Evolutionary conservation across 108 stramenopile species (phyloP), one percentile per base, ranked within the genome.

Genomic region (Craspedostauros australis): DNA sequence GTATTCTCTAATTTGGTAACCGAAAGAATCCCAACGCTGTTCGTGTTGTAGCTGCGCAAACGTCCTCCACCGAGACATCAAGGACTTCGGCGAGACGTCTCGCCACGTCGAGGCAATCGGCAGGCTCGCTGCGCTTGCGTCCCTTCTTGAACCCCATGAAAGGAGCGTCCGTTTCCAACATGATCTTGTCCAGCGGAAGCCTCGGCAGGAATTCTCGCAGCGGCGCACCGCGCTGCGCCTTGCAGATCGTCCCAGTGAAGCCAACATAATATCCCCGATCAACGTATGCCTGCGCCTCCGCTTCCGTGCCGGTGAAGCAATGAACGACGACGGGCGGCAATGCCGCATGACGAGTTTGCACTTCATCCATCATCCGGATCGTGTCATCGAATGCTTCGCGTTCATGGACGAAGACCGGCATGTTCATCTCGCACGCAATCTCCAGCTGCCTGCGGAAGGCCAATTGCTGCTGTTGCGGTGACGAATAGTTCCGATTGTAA

Each of bases 161-260:
- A 5, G 76, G 76, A 23, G 76, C 76, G 46, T 77, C 70, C 3
- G 76, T 77, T 39, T 77, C 76, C 5, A 77, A 42, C 68, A 77
- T 60, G 0, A 77, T 44, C 27, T 48, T 43, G 14, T 77, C 66
- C 30, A 72, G 39, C 15, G 76, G 70, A 45, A 77, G 54, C 1
- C 8, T 38, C 30, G 70, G 71, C 41, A 77, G 24, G 8, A 77
- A 33, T 43, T 67, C 66, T 37, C 76, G 43, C 24, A 77, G 29
- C 2, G 50, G 62, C 8, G 66, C 67, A 14, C 66, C 71, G 29
- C 76, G 47, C 43, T 77, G 67, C 32, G 58, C 60, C 48, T 77
- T 77, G 67, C 76, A 77, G 20, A 77, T 72, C 24, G 58, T 69
- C 20, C 76, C 70, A 9, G 75, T 76, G 40, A 76, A 72, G 19